These are phyloP conservation scores for Ceratobasidium sp. DNA, from an alignment of 1,284 basidiomycete genomes.

Conservation along the genomic window DNA sequence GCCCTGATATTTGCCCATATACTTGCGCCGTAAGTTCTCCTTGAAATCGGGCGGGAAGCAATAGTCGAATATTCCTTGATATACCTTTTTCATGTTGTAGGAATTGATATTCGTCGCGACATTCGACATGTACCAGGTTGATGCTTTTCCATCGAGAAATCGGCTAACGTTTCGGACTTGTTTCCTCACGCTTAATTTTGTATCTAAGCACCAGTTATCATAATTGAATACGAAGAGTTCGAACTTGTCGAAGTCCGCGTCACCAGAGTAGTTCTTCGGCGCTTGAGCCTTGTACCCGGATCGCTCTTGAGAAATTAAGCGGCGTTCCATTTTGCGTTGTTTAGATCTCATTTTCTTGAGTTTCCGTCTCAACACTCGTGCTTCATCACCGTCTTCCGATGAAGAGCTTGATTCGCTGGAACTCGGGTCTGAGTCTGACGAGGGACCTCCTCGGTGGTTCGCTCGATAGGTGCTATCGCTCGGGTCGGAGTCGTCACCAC, in stretches of 20 bases:
- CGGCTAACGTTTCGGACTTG: conserved; percentile 9
- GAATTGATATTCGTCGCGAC: conserved; percentile 14
- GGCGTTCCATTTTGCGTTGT: background rate
- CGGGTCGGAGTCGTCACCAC: background rate
- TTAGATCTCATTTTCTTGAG: background rate
- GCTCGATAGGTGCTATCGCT: background rate
- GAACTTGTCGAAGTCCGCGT: conserved; percentile 17
- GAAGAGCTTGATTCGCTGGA: background rate
- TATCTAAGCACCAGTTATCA: conserved; percentile 34
- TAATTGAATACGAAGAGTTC: conserved; percentile 41
- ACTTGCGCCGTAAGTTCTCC: conserved; percentile 49
- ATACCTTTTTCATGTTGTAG: conserved; percentile 19
- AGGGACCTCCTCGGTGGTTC: background rate
- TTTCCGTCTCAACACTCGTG: background rate
- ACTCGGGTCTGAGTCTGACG: background rate
- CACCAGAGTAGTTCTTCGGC: conserved; percentile 12
- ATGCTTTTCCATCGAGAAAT: conserved; percentile 30
- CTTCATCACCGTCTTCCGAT: background rate
- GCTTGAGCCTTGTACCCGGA: conserved; percentile 1
- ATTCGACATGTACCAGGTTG: conserved; percentile 30
- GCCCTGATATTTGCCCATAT: conserved; percentile 49
- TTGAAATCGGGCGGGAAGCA: conserved; percentile 63
- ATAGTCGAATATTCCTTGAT: conserved; percentile 58
- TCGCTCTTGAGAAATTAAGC: background rate
- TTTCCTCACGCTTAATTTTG: background rate